phyloP scores from a whole-genome alignment of 148 eudicot genomes.

The Camellia granthamiana region DNA sequence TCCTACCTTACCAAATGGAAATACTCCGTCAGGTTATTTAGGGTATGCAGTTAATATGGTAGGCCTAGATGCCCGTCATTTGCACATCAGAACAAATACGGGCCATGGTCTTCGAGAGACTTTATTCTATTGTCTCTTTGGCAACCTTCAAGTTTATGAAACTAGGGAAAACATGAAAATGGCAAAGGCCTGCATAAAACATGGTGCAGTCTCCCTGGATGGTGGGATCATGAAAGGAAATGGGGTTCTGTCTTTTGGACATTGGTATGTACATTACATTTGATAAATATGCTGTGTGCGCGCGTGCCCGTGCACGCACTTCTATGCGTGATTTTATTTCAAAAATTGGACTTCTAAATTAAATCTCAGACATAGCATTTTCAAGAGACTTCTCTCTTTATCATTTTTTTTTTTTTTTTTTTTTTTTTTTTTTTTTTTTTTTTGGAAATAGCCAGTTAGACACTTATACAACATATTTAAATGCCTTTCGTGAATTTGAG shows the following conservation, averaged over 20 bases:
- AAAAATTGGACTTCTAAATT: neutral
- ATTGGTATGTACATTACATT: slow-evolving; percentile 27
- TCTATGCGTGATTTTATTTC: neutral
- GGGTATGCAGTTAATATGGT: slow-evolving; percentile 74
- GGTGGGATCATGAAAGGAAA: slow-evolving; percentile 56
- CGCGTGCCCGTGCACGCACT: no score
- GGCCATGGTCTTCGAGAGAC: slow-evolving; percentile 71
- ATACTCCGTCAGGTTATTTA: slow-evolving; percentile 43
- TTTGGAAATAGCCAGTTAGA: neutral
- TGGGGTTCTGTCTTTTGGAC: slow-evolving; percentile 47
- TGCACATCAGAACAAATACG: slow-evolving; percentile 23
- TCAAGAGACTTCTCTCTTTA: neutral
- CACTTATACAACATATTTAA: no score
- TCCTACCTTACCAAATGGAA: slow-evolving; percentile 47
- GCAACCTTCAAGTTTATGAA: slow-evolving; percentile 65
- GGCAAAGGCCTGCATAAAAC: slow-evolving; percentile 39
- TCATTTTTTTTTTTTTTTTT: no score
- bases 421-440: no score
- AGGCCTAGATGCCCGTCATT: slow-evolving; percentile 25
- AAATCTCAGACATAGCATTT: neutral
- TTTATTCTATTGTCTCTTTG: slow-evolving; percentile 61
- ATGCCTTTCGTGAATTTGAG: neutral
- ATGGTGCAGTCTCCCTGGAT: slow-evolving; percentile 70
- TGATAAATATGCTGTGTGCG: neutral
- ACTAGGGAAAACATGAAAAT: slow-evolving; percentile 41